phyloP scores from a whole-genome alignment of 805 yeast species.

The Wickerhamomyces bisporus region DNA sequence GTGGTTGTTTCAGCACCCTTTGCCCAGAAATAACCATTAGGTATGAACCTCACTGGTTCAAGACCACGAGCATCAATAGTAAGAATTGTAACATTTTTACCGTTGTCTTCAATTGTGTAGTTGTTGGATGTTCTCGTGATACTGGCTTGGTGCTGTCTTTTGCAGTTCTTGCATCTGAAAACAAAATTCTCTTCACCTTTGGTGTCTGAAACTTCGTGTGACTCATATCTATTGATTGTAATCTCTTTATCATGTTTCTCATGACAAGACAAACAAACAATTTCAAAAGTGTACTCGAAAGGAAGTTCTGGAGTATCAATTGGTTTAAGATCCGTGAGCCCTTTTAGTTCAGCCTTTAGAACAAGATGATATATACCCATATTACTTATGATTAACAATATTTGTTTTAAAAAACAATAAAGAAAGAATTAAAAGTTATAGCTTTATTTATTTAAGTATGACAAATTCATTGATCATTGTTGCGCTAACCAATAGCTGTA shows the following conservation, averaged over 20 bases:
- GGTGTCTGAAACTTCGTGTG: constrained; percentile 60
- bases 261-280: constrained; percentile 76
- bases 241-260: constrained; percentile 70
- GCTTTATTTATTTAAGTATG: too few relatives aligned
- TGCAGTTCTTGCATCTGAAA: constrained; percentile 68
- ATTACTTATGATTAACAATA: too few relatives aligned
- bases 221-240: constrained; percentile 60
- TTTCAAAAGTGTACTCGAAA: constrained; percentile 68
- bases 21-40: constrained; percentile 59
- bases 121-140: constrained; percentile 20
- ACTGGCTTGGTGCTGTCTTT: constrained; percentile 22
- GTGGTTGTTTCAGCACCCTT: constrained; percentile 47
- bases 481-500: too few relatives aligned
- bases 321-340: constrained; percentile 43
- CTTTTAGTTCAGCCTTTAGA: constrained; percentile 31
- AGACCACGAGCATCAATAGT: constrained; percentile 85
- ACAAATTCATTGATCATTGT: too few relatives aligned
- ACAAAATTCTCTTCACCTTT: constrained; percentile 83
- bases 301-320: constrained; percentile 56
- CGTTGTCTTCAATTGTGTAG: constrained; percentile 33
- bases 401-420: too few relatives aligned
- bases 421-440: too few relatives aligned
- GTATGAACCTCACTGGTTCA: constrained; percentile 62
- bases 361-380: constrained; percentile 15
- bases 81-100: constrained; percentile 44